Base-by-base conservation (phyloP, 768 basidiomycete genomes). In the Podaxis pistillaris region DNA sequence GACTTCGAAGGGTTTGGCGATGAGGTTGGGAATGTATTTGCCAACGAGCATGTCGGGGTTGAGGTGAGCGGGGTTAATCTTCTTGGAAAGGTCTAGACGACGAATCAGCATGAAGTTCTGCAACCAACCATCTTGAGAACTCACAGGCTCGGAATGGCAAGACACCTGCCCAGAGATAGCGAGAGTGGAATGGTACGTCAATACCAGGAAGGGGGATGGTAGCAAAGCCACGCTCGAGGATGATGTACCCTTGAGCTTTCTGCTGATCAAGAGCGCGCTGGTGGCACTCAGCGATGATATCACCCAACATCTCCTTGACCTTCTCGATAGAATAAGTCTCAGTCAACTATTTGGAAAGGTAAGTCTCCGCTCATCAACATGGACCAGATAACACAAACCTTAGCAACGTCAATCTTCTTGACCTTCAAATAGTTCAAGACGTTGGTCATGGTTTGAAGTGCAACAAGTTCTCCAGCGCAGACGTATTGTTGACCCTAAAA, bases 111-210 rank as follows among this genome's bases (percentile, higher is more conserved):
- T 9, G 11, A 46, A 52, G n/a, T 44, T 22, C 19, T 41, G 28
- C 33, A 63, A 50, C 28, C 50, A 17, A 56, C 52, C 51, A 52
- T 41, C 38, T 37, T 1, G 2, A n/a, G 56, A 24, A 84, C 91
- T 77, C 71, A 94, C 92, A 97, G 61, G 94, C 93, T 68, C 95
- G 88, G 92, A 97, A 96, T 9, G 96, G 93, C 88, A 96, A 83
- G 30, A 97, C 95, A 72, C 95, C 95, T 15, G 96, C 96, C 97
- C 97, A 99, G 41, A 99, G 85, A 76, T 98, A 99, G 63, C 96
- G 91, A 3, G 97, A 98, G 75, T 99, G 97, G 92, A 99, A 99
- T 3, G 97, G 97, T 1, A 99, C 97, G 69, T 98, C 97, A 68
- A 99, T 98, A 64, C 96, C 96, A 41, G 96, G 93, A 41, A 96